Conservation (phyloP, 306 rosid genomes). For the Quercus aquifolioides region DNA sequence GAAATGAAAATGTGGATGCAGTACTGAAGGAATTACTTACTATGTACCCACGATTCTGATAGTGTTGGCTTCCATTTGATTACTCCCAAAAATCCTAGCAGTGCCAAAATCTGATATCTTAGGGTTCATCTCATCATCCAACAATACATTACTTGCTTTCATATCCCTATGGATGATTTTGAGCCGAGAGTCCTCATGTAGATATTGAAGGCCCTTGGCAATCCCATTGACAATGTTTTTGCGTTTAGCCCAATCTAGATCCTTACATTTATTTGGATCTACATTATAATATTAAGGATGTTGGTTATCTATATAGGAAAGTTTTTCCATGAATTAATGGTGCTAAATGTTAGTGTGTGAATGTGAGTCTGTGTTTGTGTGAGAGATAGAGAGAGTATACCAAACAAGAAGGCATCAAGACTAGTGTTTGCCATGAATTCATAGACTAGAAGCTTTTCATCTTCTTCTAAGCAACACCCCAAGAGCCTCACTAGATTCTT, state of each 20-base stretch:
- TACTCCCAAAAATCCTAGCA: background rate
- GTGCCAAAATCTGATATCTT: slow-evolving; percentile 13
- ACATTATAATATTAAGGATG: background rate
- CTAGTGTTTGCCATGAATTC: slow-evolving; percentile 33
- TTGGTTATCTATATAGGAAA: no score
- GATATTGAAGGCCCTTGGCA: slow-evolving; percentile 1
- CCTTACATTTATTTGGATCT: background rate
- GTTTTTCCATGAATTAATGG: background rate
- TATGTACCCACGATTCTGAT: slow-evolving; percentile 6
- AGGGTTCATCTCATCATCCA: slow-evolving; percentile 6
- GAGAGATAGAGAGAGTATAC: slow-evolving; percentile 12
- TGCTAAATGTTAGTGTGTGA: background rate
- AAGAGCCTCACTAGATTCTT: slow-evolving; percentile 36
- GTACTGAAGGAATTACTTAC: background rate
- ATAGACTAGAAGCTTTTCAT: slow-evolving; percentile 40
- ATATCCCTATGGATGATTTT: slow-evolving; percentile 10
- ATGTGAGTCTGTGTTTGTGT: background rate
- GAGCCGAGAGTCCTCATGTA: slow-evolving; percentile 13
- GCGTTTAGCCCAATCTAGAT: background rate
- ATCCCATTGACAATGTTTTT: background rate
- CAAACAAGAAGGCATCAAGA: slow-evolving; percentile 26
- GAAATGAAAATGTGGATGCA: background rate
- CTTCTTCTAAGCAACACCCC: slow-evolving; percentile 33
- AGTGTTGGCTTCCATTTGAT: slow-evolving; percentile 10
- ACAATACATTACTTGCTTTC: slow-evolving; percentile 4